Base-by-base conservation (phyloP, 345 rosid species). In the Sisymbrium irio region DNA sequence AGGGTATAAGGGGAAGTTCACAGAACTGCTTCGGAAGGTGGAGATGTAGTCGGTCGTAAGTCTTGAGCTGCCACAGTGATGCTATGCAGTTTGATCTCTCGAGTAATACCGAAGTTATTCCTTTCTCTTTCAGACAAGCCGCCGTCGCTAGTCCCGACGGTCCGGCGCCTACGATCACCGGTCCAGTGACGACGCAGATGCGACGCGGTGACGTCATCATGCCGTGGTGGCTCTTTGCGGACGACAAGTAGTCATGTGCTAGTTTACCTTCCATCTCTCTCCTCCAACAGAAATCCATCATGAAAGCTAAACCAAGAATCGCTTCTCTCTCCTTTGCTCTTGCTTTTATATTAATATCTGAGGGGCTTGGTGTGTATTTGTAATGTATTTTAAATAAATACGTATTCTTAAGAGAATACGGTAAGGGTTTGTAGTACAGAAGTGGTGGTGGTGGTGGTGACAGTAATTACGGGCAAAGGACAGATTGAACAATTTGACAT, bases 11-110 rank as follows among this genome's bases (percentile, higher is more conserved):
- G 1, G 96, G 96, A 47, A 92, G 98, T 78, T 90, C 85, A 58
- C 98, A 92, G 67, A 87, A 92, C 2, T 87, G 81, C 62, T 88
- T 90, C 0, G 98, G 96, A 36, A 90, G 87, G 62, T 90, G 98
- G 27, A 92, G 96, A 14, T 83, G 84, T 28, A 92, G 87, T 32
- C 96, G 91, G 69, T 86, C 90, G 60, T 92, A 92, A 0, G 96
- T 85, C 57, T 87, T 87, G 36, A 79, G 83, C 66, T 90, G 88
- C 98, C 98, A 92, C 4, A 92, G 54, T 10, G 98, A 90, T 5
- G 95, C 95, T 74, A 92, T 81, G 63, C 94, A 87, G 78, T 83
- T 78, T 54, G 89, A 83, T 77, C 88, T 83, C 79, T 92, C 98
- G 3, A 92, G 85, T 36, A 90, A 69, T 33, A 85, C 49, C 28